These are phyloP conservation scores for Tuber magnatum DNA, from an alignment of 495 filamentous ascomycete genomes.

Conservation along the genomic window DNA sequence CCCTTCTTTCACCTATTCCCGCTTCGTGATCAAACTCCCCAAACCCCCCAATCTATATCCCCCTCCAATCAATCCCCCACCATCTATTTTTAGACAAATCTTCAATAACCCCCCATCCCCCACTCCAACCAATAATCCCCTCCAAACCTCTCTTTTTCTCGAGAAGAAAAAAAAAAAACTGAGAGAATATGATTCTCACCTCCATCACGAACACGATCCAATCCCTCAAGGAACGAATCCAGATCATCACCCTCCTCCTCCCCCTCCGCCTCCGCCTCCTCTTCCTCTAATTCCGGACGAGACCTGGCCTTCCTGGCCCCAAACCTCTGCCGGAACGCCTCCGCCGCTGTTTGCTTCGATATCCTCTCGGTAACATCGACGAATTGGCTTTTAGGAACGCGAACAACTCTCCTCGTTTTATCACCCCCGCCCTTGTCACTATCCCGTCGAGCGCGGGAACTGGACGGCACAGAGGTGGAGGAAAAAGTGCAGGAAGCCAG, in stretches of 20 bases:
- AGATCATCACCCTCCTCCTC: slow-evolving; percentile 30
- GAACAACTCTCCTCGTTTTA: slow-evolving; percentile 26
- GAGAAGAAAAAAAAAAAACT: slow-evolving; percentile 12
- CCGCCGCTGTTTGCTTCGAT: slow-evolving; percentile 35
- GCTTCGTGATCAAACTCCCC: not conserved
- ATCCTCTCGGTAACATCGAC: slow-evolving; percentile 39
- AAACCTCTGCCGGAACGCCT: slow-evolving; percentile 39
- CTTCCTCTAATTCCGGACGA: slow-evolving; percentile 15
- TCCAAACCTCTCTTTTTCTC: slow-evolving; percentile 15
- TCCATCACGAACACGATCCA: slow-evolving; percentile 29
- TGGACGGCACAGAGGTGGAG: slow-evolving; percentile 3
- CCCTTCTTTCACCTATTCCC: not conserved
- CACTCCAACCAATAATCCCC: slow-evolving; percentile 18
- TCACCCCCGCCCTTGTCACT: not conserved
- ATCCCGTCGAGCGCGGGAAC: not conserved
- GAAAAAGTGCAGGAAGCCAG: not conserved
- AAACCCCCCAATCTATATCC: not conserved
- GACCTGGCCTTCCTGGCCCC: slow-evolving; percentile 34
- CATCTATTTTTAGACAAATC: not conserved
- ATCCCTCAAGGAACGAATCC: slow-evolving; percentile 38
- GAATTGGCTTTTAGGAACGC: slow-evolving; percentile 37
- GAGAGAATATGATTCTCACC: slow-evolving; percentile 15
- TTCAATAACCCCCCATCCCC: slow-evolving; percentile 13
- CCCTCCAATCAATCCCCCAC: not conserved
- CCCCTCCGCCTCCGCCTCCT: slow-evolving; percentile 15